Evolutionary conservation across 768 basidiomycete genomes (phyloP).

Genomic region (Kwoniella sp.): DNA sequence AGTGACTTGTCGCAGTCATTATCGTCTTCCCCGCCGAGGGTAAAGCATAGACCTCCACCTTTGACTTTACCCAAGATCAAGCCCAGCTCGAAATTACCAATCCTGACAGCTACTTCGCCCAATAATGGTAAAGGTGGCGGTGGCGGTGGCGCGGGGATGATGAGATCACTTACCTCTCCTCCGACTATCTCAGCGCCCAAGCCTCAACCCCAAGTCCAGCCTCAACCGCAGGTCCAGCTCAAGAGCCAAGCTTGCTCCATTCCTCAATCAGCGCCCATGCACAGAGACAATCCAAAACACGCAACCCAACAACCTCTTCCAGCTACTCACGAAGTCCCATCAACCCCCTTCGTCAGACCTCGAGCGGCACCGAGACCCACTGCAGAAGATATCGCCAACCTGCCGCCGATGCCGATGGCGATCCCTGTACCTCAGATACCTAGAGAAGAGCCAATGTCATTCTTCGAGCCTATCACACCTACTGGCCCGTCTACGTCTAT

Average conservation of each 20-base stretch:
- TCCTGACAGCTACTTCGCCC: constrained; percentile 22
- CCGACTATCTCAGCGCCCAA: constrained; percentile 1
- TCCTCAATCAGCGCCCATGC: background rate
- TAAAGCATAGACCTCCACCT: constrained; percentile 34
- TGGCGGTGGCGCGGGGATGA: background rate
- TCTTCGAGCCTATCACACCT: constrained; percentile 44
- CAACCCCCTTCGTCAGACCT: constrained; percentile 42
- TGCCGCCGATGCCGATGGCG: background rate
- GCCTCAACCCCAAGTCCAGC: constrained; percentile 1
- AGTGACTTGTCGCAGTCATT: background rate
- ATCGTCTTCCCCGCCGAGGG: background rate
- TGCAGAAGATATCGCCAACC: background rate
- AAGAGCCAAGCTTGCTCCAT: background rate
- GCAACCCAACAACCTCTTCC: background rate
- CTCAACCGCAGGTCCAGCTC: background rate
- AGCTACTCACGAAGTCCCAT: constrained; percentile 5
- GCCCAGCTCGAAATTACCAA: constrained; percentile 27
- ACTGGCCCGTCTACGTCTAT: background rate
- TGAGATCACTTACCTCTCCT: background rate
- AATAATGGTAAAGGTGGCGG: background rate
- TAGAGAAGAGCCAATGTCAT: constrained; percentile 15
- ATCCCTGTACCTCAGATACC: constrained; percentile 7
- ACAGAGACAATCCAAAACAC: background rate
- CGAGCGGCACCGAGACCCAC: constrained; percentile 27
- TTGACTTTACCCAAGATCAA: constrained; percentile 25